Evolutionary conservation across 2,329 filamentous ascomycete species (phyloP), one percentile per base, ranked within the genome.

Genomic region (Paracamarosporium sp.): DNA sequence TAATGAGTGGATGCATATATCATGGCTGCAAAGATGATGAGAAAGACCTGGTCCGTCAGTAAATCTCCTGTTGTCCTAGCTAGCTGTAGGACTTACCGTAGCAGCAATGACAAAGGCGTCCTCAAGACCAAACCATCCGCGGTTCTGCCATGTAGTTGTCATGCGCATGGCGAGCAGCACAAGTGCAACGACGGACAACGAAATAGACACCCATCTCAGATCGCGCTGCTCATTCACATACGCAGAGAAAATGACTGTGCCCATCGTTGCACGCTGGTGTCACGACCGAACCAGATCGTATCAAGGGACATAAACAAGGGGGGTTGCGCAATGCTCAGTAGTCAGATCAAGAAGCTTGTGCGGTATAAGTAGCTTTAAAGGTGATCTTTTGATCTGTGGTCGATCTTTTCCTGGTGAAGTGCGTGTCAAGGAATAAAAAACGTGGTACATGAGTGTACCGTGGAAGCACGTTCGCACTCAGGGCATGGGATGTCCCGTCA

Each of bases 81-180:
- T 30, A 31, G 3, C 2, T 11, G 35, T 7, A 33, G 6, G 15
- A 53, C 64, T 61, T 50, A 71, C 69, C 46, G 59, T 61, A 7
- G 69, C 55, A 20, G 56, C 38, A 11, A 68, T 62, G 4, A 72
- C 66, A 36, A 70, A 62, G 1, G 24, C 63, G 38, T 72, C 69
- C 46, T 72, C 69, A 5, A 62, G 9, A 5, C 69, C 69, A 25
- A 70, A 55, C 63, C 64, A 70, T 3, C 69, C 69, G 41, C 67
- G 57, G 38, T 67, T 63, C 27, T 60, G 64, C 24, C 62, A 59
- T 25, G 67, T 69, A 1, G 63, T 62, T 5, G 52, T 41, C 28
- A 71, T 48, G 12, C 69, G 61, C 20, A 31, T 50, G 5, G 52
- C 13, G 8, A 72, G 36, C 13, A 72, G 55, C 1, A 66, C 17